Base-by-base conservation (phyloP, 2,329 filamentous ascomycete species). In the Penicillium sp. region DNA sequence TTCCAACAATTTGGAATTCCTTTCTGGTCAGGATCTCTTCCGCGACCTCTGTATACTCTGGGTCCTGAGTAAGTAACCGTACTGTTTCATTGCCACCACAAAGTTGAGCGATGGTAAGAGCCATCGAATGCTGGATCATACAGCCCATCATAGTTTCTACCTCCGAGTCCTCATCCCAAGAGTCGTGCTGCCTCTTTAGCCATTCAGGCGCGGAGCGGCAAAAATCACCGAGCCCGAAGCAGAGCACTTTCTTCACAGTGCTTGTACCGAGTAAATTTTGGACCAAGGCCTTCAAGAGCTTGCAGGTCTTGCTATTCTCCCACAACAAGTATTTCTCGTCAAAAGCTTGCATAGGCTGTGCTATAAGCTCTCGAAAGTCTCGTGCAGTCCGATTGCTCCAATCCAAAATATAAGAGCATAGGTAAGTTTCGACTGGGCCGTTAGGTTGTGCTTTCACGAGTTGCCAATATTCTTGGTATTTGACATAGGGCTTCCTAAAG, bases 341-440 rank as follows among this genome's bases (percentile, higher is more conserved):
- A 44, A 54, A 57, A 41, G 49, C 45, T 54, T 57, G 41, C 16
- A 40, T 46, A 44, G 53, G 53, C 29, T 56, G 41, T 51, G 43
- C 24, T 52, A 54, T 48, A 47, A 54, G 45, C 53, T 51, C 53
- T 49, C 49, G 51, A 41, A 56, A 57, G 47, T 52, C 47, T 43
- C 35, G 47, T 48, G 38, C 41, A 45, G 53, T 56, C 43, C 26
- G 49, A 48, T 57, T 56, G 34, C 27, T 57, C 55, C 49, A 57
- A 47, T 54, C 53, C 38, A 57, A 47, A 44, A 57, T 46, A 11
- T 57, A 57, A 49, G 55, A 54, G 49, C 49, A 56, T 27, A 52
- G 42, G 37, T 54, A 56, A 20, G 47, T 56, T 49, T 57, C 50
- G 28, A 44, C 14, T 46, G 49, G 53, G 47, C 51, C 49, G 22